Conservation (phyloP, 2,329 filamentous ascomycete genomes). For the Xylaria digitata region DNA sequence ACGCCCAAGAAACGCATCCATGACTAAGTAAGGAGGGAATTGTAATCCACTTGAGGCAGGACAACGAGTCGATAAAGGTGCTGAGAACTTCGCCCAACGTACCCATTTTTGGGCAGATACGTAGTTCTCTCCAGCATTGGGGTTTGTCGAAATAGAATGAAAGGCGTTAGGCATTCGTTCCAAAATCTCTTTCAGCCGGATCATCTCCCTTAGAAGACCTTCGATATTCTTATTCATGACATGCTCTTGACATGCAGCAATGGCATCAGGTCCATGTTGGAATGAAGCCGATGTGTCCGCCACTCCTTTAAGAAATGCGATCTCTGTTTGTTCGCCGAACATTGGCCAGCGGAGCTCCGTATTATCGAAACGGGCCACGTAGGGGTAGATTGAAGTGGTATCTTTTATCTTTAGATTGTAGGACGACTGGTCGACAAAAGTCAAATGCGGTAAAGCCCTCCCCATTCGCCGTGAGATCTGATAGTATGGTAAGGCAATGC, state of each 20-base stretch:
- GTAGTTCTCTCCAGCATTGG: constrained; percentile 63
- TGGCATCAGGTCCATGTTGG: constrained; percentile 62
- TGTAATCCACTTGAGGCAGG: constrained; percentile 64
- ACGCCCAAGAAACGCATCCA: constrained; percentile 66
- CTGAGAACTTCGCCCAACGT: constrained; percentile 63
- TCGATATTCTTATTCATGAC: constrained; percentile 66
- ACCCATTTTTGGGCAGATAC: constrained; percentile 61
- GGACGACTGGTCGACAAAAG: constrained; percentile 64
- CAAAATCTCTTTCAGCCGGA: constrained; percentile 64
- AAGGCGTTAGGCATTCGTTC: constrained; percentile 66
- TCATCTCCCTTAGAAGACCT: constrained; percentile 61
- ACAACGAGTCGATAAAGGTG: constrained; percentile 61
- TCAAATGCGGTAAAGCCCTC: constrained; percentile 62
- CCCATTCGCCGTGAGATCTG: constrained; percentile 64
- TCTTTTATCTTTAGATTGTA: constrained; percentile 65
- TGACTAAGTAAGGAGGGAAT: constrained; percentile 64
- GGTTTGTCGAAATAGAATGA: constrained; percentile 65
- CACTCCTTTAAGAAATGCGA: constrained; percentile 63
- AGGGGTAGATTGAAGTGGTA: constrained; percentile 60
- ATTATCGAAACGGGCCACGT: constrained; percentile 64
- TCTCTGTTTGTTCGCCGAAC: constrained; percentile 63
- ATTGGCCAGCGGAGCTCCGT: constrained; percentile 66
- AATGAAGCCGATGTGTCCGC: constrained; percentile 61
- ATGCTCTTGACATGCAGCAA: constrained; percentile 64
- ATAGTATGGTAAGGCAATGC: constrained; percentile 62